Conservation (phyloP, 768 basidiomycete genomes). For the Hydnum rufescens region DNA sequence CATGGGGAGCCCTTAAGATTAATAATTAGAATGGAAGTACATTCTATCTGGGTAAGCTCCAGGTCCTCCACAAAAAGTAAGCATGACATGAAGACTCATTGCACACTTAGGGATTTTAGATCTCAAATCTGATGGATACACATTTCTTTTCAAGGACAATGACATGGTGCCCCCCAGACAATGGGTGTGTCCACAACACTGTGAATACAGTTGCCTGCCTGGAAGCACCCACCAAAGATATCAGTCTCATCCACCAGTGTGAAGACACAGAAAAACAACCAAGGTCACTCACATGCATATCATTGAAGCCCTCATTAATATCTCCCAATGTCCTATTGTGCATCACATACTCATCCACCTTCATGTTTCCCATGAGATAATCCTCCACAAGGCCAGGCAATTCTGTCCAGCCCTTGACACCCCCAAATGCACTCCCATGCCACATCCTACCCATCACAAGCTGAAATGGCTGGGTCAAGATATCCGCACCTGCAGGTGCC, state of each 20-base stretch:
- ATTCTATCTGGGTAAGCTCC: too few relatives aligned
- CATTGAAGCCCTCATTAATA: conserved; percentile 75
- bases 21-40: too few relatives aligned
- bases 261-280: too few relatives aligned
- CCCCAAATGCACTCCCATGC: conserved; percentile 92
- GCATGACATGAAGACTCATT: too few relatives aligned
- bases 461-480: conserved; percentile 53
- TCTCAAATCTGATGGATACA: too few relatives aligned
- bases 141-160: too few relatives aligned
- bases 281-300: conserved; percentile 72
- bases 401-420: conserved; percentile 94
- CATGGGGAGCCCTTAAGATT: too few relatives aligned
- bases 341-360: conserved; percentile 92
- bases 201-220: conserved; percentile 80
- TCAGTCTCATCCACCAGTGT: background rate
- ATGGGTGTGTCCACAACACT: conserved; percentile 74
- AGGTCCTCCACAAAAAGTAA: too few relatives aligned
- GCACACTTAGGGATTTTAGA: too few relatives aligned
- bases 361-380: conserved; percentile 62
- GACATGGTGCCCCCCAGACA: too few relatives aligned
- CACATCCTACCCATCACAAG: conserved; percentile 61
- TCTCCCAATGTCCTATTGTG: conserved; percentile 56
- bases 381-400: conserved; percentile 89
- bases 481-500: conserved; percentile 91
- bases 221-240: conserved; percentile 2